These are phyloP conservation scores for Pleomassaria siparia DNA, from an alignment of 2,329 filamentous ascomycete species.

Conservation along the genomic window DNA sequence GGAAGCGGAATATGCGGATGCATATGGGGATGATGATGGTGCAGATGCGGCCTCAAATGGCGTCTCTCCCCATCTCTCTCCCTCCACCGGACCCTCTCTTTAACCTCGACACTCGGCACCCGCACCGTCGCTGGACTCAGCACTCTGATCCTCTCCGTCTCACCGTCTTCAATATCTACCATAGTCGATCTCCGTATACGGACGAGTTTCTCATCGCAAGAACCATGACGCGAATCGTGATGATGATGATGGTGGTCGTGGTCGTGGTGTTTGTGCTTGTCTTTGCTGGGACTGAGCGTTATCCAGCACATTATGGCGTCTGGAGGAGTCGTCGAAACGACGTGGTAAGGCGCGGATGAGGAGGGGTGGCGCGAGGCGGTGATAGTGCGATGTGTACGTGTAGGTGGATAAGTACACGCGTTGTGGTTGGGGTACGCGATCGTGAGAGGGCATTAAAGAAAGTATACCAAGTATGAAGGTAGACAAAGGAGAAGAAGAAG, in stretches of 20 bases:
- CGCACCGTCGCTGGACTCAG: background rate
- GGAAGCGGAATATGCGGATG: constrained; percentile 1
- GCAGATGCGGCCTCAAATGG: background rate
- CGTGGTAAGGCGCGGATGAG: background rate
- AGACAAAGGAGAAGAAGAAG: background rate
- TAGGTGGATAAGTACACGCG: background rate
- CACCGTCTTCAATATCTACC: background rate
- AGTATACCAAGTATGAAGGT: background rate
- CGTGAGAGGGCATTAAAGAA: background rate
- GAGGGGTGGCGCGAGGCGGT: background rate
- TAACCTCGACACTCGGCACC: background rate
- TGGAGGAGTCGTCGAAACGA: background rate
- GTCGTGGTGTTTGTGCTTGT: constrained; percentile 1
- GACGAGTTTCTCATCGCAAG: constrained; percentile 4
- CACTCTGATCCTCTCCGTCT: background rate
- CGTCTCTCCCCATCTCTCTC: no score
- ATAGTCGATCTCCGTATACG: background rate
- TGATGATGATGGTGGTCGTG: constrained; percentile 1
- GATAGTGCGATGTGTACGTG: background rate
- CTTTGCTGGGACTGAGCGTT: constrained; percentile 5
- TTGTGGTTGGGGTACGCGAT: background rate
- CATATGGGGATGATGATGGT: background rate
- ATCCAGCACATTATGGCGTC: constrained; percentile 9
- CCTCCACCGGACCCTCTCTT: no score
- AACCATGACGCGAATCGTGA: background rate